Evolutionary conservation across 1,139 yeast genomes (phyloP).

Genomic region (Nakaseomyces glabratus): DNA sequence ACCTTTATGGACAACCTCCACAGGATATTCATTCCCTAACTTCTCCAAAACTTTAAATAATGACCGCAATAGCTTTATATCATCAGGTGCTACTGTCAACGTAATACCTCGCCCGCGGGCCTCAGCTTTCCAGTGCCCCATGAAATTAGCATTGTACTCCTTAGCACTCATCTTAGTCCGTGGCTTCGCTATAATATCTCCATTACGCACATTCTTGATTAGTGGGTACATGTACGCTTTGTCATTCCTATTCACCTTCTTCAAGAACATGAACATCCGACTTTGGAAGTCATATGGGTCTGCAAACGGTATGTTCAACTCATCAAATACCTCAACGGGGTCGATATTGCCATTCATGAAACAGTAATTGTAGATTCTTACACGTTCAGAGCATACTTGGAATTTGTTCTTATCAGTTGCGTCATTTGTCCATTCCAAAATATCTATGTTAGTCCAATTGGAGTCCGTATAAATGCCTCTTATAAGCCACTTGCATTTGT

Average conservation of each 20-base stretch:
- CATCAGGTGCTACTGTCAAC: conserved; percentile 1
- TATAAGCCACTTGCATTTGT: conserved; percentile 36
- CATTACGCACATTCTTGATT: conserved; percentile 14
- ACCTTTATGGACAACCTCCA: conserved; percentile 2
- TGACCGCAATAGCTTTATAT: background rate
- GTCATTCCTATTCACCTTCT: conserved; percentile 6
- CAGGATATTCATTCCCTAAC: conserved; percentile 4
- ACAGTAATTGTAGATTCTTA: conserved; percentile 3
- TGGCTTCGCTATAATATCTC: conserved; percentile 9
- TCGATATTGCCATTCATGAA: conserved; percentile 3
- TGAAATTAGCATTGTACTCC: conserved; percentile 16
- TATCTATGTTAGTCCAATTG: too few relatives aligned
- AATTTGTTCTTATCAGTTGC: conserved; percentile 7
- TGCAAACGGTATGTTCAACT: conserved; percentile 15
- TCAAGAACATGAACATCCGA: conserved; percentile 20
- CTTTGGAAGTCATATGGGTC: conserved; percentile 31
- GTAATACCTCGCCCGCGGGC: conserved; percentile 27
- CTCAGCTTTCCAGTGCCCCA: conserved; percentile 32
- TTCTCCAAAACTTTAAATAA: background rate
- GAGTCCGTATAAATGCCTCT: too few relatives aligned
- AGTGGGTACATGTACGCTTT: conserved; percentile 27
- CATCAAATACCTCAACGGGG: background rate
- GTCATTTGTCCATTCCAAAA: too few relatives aligned
- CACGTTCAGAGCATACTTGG: conserved; percentile 2
- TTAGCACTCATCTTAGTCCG: conserved; percentile 6